phyloP scores from a whole-genome alignment of 768 basidiomycete genomes.

The Mrakia frigida region DNA sequence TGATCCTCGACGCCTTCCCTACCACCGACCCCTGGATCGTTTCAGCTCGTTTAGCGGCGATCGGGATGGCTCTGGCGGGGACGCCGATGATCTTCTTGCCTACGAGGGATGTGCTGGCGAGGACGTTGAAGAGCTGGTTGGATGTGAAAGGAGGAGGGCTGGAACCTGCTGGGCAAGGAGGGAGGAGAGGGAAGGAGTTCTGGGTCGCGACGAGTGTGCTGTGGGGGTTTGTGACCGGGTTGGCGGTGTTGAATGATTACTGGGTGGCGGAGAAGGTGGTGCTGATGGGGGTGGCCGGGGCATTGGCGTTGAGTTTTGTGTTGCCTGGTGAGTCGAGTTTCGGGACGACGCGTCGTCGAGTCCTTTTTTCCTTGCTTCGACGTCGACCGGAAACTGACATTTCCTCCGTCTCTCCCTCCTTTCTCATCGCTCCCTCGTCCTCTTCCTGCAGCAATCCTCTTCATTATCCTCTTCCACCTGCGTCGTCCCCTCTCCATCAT shows the following conservation, averaged over 20 bases:
- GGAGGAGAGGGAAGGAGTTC: conserved; percentile 23
- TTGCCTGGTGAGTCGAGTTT: conserved; percentile 19
- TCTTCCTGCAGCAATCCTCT: neutral
- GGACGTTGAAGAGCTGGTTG: conserved; percentile 11
- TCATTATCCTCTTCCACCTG: conserved; percentile 62
- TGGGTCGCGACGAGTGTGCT: conserved; percentile 12
- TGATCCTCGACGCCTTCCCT: conserved; percentile 25
- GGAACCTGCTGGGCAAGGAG: neutral
- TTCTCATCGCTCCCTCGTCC: neutral
- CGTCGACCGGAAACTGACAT: neutral
- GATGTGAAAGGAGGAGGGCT: conserved; percentile 17
- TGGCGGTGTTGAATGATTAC: conserved; percentile 4
- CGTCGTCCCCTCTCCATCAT: conserved; percentile 77
- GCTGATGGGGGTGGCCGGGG: conserved; percentile 14
- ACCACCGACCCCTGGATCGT: conserved; percentile 23
- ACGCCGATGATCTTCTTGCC: conserved; percentile 26
- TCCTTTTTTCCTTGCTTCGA: neutral
- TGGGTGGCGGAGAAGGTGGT: conserved; percentile 18
- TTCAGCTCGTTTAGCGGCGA: conserved; percentile 1
- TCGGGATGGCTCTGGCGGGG: conserved; percentile 12
- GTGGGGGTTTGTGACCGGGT: conserved; percentile 7
- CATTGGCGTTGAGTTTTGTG: conserved; percentile 18
- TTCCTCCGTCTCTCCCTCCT: neutral
- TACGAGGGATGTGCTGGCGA: conserved; percentile 6
- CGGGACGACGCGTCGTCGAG: neutral